Evolutionary conservation across 495 filamentous ascomycete genomes (phyloP), one percentile per base, ranked within the genome.

Genomic region (Penicillium maclennaniae): DNA sequence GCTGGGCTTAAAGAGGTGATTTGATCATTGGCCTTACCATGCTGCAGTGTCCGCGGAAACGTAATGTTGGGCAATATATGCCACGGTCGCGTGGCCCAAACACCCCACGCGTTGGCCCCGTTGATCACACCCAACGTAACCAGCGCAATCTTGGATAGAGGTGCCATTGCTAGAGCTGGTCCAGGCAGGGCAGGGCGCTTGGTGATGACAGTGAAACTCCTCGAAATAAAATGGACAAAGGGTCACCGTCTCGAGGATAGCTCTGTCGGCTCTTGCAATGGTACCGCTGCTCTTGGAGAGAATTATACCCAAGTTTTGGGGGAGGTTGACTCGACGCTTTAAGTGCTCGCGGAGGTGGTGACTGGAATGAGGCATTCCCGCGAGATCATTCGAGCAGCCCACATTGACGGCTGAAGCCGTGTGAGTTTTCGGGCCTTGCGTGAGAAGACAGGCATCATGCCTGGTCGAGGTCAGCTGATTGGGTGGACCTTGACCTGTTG

Each of bases 51-150:
- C 57, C 1, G 73, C 43, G 1, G 66, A 59, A 7, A 82, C 65
- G 59, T 81, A 84, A 58, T 82, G 67, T 40, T 72, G 66, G 9
- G 82, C 83, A 46, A 86, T 66, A 56, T 82, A 83, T 21, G 77
- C 83, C 7, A 85, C 74, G 1, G 84, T 83, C 48, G 81, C 74
- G 54, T 87, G 83, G 47, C 84, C 84, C 40, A 87, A 55, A 58
- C 57, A 25, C 82, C 82, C 82, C 82, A 84, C 26, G 79, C 80
- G 36, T 54, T 54, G 15, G 51, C 63, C 6, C 60, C 60, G 8
- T 46, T 55, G 7, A 41, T 12, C 2, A 41, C 28, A 0, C 60
- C 57, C 3, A 63, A 43, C 8, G 49, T 28, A 17, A 63, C 28
- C 1, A 66, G 37, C 21, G 52, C 57, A 34, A 54, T 1, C 40